These are phyloP conservation scores for Monosporascus sp. DNA, from an alignment of 2,329 filamentous ascomycete genomes.

Conservation along the genomic window DNA sequence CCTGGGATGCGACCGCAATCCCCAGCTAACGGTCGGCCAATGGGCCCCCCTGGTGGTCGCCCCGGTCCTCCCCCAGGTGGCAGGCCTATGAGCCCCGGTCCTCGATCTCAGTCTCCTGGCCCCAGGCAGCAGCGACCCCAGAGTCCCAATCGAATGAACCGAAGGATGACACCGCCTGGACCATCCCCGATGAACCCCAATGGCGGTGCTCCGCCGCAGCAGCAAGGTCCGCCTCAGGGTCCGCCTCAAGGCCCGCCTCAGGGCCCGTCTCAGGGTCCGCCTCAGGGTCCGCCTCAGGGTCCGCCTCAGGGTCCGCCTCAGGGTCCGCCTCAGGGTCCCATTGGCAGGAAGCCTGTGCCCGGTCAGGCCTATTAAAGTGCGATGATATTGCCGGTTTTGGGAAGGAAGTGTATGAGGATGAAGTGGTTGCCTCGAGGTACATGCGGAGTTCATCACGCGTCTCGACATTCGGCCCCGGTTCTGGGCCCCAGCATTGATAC, in stretches of 20 bases:
- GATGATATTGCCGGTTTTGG: not conserved
- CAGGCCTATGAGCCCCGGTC: constrained; percentile 26
- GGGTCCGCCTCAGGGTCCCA: constrained; percentile 3
- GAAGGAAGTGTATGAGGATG: not conserved
- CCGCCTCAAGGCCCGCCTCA: too few species aligned
- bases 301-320: constrained; percentile 31
- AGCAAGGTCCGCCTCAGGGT: constrained; percentile 22
- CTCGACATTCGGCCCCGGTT: constrained; percentile 1
- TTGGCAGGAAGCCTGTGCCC: constrained; percentile 51
- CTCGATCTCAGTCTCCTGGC: constrained; percentile 42
- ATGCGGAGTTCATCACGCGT: constrained; percentile 2
- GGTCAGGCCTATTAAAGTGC: constrained; percentile 42
- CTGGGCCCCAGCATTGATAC: constrained; percentile 9
- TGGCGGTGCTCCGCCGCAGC: constrained; percentile 17
- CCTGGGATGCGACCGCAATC: constrained; percentile 30
- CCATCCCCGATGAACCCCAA: constrained; percentile 42
- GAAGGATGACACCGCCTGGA: constrained; percentile 38
- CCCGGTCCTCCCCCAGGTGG: constrained; percentile 18
- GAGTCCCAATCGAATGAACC: constrained; percentile 36
- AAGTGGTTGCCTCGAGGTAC: not conserved
- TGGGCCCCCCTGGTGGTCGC: constrained; percentile 19
- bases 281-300: constrained; percentile 35
- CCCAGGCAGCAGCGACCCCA: constrained; percentile 30
- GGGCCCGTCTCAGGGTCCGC: constrained; percentile 32
- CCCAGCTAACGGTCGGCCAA: constrained; percentile 27